Percentiles rank a stretch among this genome's conserved stretches.
These are phyloP conservation scores for Calonectria hawksworthii DNA, from an alignment of 2,329 filamentous ascomycete genomes.

Conservation along the genomic window DNA sequence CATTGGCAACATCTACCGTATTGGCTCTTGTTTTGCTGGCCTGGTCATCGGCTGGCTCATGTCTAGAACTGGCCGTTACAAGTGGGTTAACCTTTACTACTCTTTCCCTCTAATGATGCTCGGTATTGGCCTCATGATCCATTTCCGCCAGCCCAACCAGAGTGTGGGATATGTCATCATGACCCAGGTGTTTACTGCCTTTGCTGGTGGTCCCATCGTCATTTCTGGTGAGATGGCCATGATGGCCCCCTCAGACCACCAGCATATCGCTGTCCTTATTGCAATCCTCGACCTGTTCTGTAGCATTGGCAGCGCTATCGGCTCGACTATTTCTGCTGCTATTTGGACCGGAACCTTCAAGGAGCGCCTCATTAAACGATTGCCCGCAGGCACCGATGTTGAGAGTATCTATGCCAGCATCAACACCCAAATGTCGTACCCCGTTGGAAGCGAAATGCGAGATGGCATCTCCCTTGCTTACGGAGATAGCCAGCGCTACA, in stretches of 20 bases:
- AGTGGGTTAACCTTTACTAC: conserved; percentile 63
- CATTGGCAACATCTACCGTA: conserved; percentile 55
- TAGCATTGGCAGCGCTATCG: conserved; percentile 72
- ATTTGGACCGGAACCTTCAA: conserved; percentile 75
- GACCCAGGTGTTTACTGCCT: conserved; percentile 73
- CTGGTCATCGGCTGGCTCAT: conserved; percentile 52
- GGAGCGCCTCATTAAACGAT: conserved; percentile 61
- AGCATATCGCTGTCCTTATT: conserved; percentile 72
- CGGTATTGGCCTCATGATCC: conserved; percentile 71
- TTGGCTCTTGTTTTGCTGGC: conserved; percentile 53
- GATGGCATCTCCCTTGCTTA: conserved; percentile 73
- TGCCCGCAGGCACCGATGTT: conserved; percentile 59
- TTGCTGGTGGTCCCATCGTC: conserved; percentile 71
- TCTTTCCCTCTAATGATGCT: conserved; percentile 68
- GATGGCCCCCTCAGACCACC: conserved; percentile 72
- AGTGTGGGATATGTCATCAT: conserved; percentile 69
- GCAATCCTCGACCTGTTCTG: conserved; percentile 72
- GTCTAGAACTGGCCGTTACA: conserved; percentile 63
- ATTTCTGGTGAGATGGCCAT: conserved; percentile 72
- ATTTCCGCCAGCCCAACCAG: conserved; percentile 67
- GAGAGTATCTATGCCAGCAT: conserved; percentile 61
- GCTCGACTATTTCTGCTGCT: conserved; percentile 71
- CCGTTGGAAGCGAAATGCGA: conserved; percentile 62
- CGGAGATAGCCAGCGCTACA: conserved; percentile 64
- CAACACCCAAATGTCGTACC: conserved; percentile 69